Base-by-base conservation (phyloP, 1,284 basidiomycete species). In the Cutaneotrichosporon sp. region DNA sequence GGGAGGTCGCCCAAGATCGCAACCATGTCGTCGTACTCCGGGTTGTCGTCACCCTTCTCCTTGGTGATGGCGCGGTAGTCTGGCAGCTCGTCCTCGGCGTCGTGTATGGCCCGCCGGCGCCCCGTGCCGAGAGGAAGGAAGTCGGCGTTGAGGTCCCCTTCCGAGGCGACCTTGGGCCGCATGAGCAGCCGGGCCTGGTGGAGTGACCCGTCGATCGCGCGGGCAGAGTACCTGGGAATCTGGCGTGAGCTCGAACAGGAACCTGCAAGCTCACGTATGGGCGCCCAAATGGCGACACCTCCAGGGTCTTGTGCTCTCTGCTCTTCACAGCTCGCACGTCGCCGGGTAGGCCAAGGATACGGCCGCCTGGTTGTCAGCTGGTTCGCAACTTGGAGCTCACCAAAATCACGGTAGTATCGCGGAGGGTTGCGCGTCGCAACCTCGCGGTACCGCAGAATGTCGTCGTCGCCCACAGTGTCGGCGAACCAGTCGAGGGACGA, bases 381-480 rank as follows among this genome's bases (percentile, higher is more conserved):
- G n/a, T n/a, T n/a, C n/a, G 16, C 31, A 2, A n/a, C 29, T 10
- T 14, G 36, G 14, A 42, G 65, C 69, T 66, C 47, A 73, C 70
- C 55, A 9, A 25, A 66, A 52, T 72, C 70, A 0, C 73, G 65
- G 27, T 66, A 45, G 43, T 73, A 76, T 36, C 69, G 65, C 1
- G 73, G 72, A 0, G 66, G 56, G 27, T 59, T 54, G 38, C 59
- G 58, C 9, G 71, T 72, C 2, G 70, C 57, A 2, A 63, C 57
- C 13, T 47, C 33, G 20, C 64, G 63, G 57, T 73, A 75, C 16
- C 59, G 60, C 3, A 68, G 22, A 4, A 66, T 63, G 55, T 74
- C 70, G 22, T 57, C 60, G 60, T 77, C 75, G 2, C 75, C 75
- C 0, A 59, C 68, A 0, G 63, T 69, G 53, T 76, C 74, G 2